Conservation (phyloP, 805 yeast genomes). For the Ogataea pignaliae region DNA sequence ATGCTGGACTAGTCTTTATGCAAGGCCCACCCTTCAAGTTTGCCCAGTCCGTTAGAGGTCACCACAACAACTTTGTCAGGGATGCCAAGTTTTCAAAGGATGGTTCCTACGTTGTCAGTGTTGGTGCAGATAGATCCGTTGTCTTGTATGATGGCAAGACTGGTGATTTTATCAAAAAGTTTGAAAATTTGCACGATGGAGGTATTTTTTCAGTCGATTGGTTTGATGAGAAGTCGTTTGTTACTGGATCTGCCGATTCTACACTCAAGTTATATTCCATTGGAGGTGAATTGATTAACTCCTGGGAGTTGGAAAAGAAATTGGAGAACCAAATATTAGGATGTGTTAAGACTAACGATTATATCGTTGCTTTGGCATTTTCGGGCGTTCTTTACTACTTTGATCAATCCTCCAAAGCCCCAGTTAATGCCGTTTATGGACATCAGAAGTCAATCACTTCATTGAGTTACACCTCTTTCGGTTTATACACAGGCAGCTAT, state of each 20-base stretch:
- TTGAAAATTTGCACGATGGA: constrained; percentile 57
- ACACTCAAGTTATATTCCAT: constrained; percentile 63
- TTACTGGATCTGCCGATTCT: constrained; percentile 82
- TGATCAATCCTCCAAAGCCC: constrained; percentile 33
- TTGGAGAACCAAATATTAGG: constrained; percentile 77
- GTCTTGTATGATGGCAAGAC: constrained; percentile 82
- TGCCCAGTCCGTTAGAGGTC: constrained; percentile 60
- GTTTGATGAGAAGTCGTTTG: constrained; percentile 58
- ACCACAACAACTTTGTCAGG: constrained; percentile 73
- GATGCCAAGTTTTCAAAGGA: constrained; percentile 81
- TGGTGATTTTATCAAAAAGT: constrained; percentile 63
- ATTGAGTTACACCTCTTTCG: constrained; percentile 29
- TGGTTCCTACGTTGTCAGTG: constrained; percentile 71
- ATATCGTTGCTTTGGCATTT: constrained; percentile 60
- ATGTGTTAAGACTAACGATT: constrained; percentile 57
- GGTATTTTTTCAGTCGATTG: constrained; percentile 80
- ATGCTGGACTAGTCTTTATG: constrained; percentile 75
- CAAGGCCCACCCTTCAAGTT: constrained; percentile 96
- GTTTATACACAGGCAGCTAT: constrained; percentile 60
- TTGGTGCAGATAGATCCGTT: constrained; percentile 78
- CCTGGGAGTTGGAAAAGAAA: constrained; percentile 46
- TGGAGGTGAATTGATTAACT: constrained; percentile 39
- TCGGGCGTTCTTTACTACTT: constrained; percentile 70
- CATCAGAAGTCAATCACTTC: constrained; percentile 83
- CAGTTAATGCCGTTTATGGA: constrained; percentile 50